Evolutionary conservation across 164 flowering plant genomes (phyloP).

Genomic region (Saururus chinensis): DNA sequence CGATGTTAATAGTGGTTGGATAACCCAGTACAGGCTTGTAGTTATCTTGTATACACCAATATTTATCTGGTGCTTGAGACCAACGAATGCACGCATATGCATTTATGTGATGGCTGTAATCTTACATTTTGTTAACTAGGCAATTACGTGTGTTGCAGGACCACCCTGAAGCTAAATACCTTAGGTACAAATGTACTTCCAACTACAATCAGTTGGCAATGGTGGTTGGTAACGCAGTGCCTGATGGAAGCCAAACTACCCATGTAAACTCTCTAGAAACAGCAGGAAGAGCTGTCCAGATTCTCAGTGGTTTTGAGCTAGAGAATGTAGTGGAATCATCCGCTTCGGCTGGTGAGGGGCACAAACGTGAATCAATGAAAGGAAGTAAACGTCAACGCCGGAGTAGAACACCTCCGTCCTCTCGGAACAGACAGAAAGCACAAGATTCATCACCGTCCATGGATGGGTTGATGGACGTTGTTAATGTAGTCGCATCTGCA

Average conservation of each 20-base stretch:
- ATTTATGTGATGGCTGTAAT: background rate
- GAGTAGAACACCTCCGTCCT: background rate
- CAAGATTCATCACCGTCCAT: background rate
- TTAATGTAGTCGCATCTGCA: slow-evolving; percentile 4
- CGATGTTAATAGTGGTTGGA: too few relatives aligned
- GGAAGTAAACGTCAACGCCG: background rate
- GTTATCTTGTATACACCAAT: background rate
- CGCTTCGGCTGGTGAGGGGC: slow-evolving; percentile 8
- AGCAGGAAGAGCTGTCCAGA: background rate
- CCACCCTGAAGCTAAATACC: slow-evolving; percentile 13
- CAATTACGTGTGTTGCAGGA: slow-evolving; percentile 6
- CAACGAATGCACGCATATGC: background rate
- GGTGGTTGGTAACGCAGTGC: slow-evolving; percentile 5
- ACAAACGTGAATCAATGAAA: background rate
- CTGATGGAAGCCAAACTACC: slow-evolving; percentile 5
- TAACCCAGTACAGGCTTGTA: too few relatives aligned
- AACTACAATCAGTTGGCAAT: slow-evolving; percentile 6
- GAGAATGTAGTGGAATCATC: slow-evolving; percentile 2
- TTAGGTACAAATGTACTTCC: slow-evolving; percentile 5
- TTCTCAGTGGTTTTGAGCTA: background rate
- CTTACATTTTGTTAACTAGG: background rate
- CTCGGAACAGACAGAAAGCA: slow-evolving; percentile 4
- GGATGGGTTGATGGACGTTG: background rate
- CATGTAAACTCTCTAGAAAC: background rate
- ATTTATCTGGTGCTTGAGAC: background rate